Percentiles rank a stretch among this genome's conserved stretches.
Evolutionary conservation across 202 grass and related monocot genomes (phyloP).

Genomic region (Elaeis oleifera): DNA sequence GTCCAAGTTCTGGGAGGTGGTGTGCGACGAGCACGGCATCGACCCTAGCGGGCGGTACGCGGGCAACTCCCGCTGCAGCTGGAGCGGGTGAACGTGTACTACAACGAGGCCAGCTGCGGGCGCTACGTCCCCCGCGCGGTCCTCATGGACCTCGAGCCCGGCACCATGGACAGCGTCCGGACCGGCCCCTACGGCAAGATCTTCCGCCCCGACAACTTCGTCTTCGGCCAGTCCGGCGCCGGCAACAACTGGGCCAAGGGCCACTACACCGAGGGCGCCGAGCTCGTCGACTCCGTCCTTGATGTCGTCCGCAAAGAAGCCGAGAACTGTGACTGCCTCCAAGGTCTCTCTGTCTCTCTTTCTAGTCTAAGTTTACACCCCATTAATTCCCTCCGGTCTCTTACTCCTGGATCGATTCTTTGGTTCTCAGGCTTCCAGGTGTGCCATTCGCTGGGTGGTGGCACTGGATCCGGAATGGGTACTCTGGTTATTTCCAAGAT

Average conservation of each 20-base stretch:
- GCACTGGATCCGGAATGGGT: too few species aligned
- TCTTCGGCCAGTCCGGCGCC: conserved; percentile 16
- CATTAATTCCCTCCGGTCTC: too few species aligned
- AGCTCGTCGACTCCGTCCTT: conserved; percentile 10
- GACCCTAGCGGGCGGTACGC: too few species aligned
- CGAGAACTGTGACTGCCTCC: conserved; percentile 23
- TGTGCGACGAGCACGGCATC: too few species aligned
- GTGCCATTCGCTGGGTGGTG: too few species aligned
- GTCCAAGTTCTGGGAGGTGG: too few species aligned
- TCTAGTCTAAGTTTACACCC: too few species aligned
- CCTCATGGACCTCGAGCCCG: conserved; percentile 21
- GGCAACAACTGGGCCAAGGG: conserved; percentile 21
- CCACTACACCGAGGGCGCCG: conserved; percentile 14
- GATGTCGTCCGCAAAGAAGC: conserved; percentile 13
- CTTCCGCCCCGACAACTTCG: conserved; percentile 18
- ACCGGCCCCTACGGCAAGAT: conserved; percentile 16
- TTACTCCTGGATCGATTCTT: too few species aligned
- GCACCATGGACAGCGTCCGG: conserved; percentile 18
- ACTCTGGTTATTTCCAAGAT: too few species aligned
- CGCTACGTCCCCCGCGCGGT: conserved; percentile 11
- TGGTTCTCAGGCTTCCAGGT: too few species aligned
- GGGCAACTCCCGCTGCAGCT: conserved; percentile 31
- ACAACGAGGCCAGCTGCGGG: conserved; percentile 14
- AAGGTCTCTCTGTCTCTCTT: too few species aligned
- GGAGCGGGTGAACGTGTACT: conserved; percentile 27